Evolutionary conservation across 495 filamentous ascomycete species (phyloP), one percentile per base, ranked within the genome.

Genomic region (Pyrenula massariospora): DNA sequence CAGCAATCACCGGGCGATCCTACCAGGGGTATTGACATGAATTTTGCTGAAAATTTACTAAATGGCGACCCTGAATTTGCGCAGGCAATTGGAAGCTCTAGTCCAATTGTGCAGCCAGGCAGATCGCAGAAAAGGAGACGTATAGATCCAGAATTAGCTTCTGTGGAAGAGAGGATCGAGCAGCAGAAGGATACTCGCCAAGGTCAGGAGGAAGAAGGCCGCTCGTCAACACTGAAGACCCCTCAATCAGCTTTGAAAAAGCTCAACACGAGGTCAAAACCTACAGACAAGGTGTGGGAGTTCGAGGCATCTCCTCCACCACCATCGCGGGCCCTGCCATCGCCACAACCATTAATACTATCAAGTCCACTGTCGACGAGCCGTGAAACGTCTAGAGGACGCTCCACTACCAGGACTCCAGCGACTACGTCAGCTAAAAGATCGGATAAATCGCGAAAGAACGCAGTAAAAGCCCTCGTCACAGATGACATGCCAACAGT

Each of bases 1-100:
- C 72, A 78, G 47, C 64, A 62, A 47, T 73, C 74, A 3, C 75
- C 75, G 1, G 65, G 69, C 25, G 65, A 68, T 47, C 65, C 62
- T 22, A 62, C 57, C 11, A 63, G 62, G 25, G 60, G 58, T 12
- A 68, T 70, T n/a, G 74, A 77, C 48, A 52, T 76, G 8, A 67
- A 71, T 42, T 42, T 42, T 42, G n/a, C n/a, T n/a, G 31, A 42
- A 5, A 42, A 15, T 42, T 15, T 42, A 8, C 31, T 42, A 42
- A 42, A 42, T 42, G 31, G 5, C 15, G 31, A 42, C 19, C n/a
- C 8, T 52, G 50, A 20, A 24, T 20, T 52, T 52, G 50, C 8
- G 19, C 19, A 56, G 25, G 49, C 52, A 15, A 50, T 58, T 3
- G 25, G 42, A 36, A 52, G 62, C 8, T 59, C 60, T 23, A 57